A percentile compares a stretch with the other conserved stretches of the same genome.
These are phyloP conservation scores for Escovopsis sp. DNA, from an alignment of 2,329 filamentous ascomycete genomes.

Conservation along the genomic window DNA sequence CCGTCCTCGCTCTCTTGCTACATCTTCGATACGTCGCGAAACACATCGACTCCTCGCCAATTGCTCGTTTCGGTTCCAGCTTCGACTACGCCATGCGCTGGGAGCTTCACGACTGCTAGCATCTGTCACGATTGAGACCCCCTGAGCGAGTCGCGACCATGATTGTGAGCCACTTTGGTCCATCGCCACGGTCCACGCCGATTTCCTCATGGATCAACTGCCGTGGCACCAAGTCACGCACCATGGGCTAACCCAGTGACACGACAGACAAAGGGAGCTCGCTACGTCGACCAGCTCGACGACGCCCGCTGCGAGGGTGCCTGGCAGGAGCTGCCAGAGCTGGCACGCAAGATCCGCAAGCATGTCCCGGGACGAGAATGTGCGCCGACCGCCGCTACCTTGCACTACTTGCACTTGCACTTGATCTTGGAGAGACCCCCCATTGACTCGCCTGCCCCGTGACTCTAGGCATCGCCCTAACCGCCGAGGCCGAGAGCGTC, in stretches of 20 bases:
- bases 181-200: background rate
- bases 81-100: slow-evolving; percentile 8
- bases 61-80: too few relatives aligned
- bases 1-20: too few relatives aligned
- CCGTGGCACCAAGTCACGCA: too few relatives aligned
- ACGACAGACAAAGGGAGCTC: slow-evolving; percentile 58
- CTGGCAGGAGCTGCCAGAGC: slow-evolving; percentile 76
- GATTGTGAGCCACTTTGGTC: slow-evolving; percentile 16
- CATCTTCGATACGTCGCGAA: too few relatives aligned
- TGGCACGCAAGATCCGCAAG: slow-evolving; percentile 85
- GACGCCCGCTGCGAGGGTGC: slow-evolving; percentile 73
- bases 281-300: slow-evolving; percentile 73
- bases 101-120: slow-evolving; percentile 9
- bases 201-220: too few relatives aligned
- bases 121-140: background rate
- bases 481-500: slow-evolving; percentile 53
- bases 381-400: slow-evolving; percentile 34
- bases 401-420: too few relatives aligned
- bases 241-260: too few relatives aligned
- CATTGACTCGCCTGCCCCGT: too few relatives aligned
- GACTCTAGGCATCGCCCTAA: slow-evolving; percentile 46
- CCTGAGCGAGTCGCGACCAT: slow-evolving; percentile 18
- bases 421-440: too few relatives aligned
- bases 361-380: slow-evolving; percentile 76
- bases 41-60: too few relatives aligned